These are phyloP conservation scores for Alternaria tenuissima DNA, from an alignment of 2,329 filamentous ascomycete genomes.

Conservation along the genomic window DNA sequence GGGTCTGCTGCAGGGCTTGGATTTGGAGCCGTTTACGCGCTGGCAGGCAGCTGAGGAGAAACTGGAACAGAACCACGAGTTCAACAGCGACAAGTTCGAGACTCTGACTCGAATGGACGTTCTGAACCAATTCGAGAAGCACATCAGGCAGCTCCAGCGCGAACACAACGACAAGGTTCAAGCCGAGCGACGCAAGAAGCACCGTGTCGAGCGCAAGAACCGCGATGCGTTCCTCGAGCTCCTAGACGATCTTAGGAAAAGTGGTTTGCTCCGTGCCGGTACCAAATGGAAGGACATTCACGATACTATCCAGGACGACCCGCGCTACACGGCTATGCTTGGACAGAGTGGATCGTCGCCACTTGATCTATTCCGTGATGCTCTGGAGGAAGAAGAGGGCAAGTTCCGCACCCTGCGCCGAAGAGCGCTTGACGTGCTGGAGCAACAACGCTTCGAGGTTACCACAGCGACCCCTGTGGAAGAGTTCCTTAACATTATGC, in stretches of 20 bases:
- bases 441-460: slow-evolving; percentile 93
- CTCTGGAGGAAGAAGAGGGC: slow-evolving; percentile 91
- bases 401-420: slow-evolving; percentile 82
- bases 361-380: slow-evolving; percentile 94
- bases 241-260: slow-evolving; percentile 74
- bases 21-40: slow-evolving; percentile 90
- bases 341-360: slow-evolving; percentile 86
- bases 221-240: slow-evolving; percentile 82
- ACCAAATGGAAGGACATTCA: slow-evolving; percentile 88
- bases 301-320: slow-evolving; percentile 77
- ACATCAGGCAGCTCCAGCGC: slow-evolving; percentile 91
- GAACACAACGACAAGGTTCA: slow-evolving; percentile 91
- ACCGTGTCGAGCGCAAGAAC: slow-evolving; percentile 83
- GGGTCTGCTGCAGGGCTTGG: slow-evolving; percentile 77
- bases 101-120: slow-evolving; percentile 87
- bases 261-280: slow-evolving; percentile 86
- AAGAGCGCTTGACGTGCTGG: slow-evolving; percentile 85
- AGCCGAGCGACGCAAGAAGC: slow-evolving; percentile 81
- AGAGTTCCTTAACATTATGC: slow-evolving; percentile 84
- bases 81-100: slow-evolving; percentile 84
- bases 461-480: slow-evolving; percentile 85
- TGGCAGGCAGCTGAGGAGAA: slow-evolving; percentile 90
- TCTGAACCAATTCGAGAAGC: slow-evolving; percentile 90
- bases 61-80: slow-evolving; percentile 78
- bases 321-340: slow-evolving; percentile 82